phyloP scores from a whole-genome alignment of 2,329 filamentous ascomycete species.

The Colletotrichum falcatum region DNA sequence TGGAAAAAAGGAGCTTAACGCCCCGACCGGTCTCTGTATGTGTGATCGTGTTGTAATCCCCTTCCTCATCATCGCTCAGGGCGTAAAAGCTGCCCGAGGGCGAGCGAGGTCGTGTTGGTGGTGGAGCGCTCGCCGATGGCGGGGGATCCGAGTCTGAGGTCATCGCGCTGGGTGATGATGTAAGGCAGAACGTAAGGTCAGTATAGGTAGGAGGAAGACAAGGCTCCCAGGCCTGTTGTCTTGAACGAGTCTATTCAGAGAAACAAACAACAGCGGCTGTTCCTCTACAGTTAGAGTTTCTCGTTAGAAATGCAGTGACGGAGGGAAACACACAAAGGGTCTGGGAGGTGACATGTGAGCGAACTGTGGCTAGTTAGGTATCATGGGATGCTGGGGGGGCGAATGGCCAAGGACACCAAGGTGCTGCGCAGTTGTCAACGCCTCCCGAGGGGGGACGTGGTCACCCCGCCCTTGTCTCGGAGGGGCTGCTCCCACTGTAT shows the following conservation, averaged over 20 bases:
- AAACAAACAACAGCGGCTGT: constrained; percentile 4
- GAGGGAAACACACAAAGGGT: constrained; percentile 1
- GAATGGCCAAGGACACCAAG: constrained; percentile 8
- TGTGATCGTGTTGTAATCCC: constrained; percentile 93
- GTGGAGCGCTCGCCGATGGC: constrained; percentile 36
- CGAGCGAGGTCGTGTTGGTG: constrained; percentile 65
- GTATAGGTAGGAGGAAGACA: background rate
- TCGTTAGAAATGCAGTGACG: background rate
- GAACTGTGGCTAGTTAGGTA: constrained; percentile 32
- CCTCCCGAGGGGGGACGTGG: constrained; percentile 23
- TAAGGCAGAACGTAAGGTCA: constrained; percentile 9
- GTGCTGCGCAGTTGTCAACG: constrained; percentile 8
- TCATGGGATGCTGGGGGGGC: constrained; percentile 26
- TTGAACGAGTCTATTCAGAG: constrained; percentile 25
- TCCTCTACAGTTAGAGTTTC: constrained; percentile 14
- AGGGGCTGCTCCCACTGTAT: constrained; percentile 37
- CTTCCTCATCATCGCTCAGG: constrained; percentile 95
- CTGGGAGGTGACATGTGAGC: constrained; percentile 29
- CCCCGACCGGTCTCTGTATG: constrained; percentile 81
- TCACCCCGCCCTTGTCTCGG: constrained; percentile 39
- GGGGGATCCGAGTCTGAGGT: constrained; percentile 42
- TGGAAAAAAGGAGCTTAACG: constrained; percentile 93
- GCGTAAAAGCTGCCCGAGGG: constrained; percentile 93
- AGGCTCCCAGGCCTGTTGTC: constrained; percentile 25
- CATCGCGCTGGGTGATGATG: constrained; percentile 33